Evolutionary conservation across 208 protist genomes (phyloP), one percentile per base, ranked within the genome.

Genomic region (Tritrichomonas musculus): DNA sequence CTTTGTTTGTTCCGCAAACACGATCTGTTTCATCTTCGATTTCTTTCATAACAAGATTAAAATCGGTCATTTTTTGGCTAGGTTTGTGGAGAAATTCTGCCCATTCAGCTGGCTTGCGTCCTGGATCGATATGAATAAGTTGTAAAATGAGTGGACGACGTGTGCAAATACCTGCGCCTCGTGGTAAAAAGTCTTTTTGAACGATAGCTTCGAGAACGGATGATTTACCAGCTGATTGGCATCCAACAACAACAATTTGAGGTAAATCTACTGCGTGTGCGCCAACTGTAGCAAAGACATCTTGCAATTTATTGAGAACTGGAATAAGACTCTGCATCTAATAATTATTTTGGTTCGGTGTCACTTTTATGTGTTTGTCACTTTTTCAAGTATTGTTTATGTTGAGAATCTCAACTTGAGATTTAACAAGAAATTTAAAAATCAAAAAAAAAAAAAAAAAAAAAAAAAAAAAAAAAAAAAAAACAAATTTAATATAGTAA

Each of bases 141-240:
- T 99, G 98, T 44, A 99, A 96, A 27, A 99, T 97, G 2, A 99
- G 96, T 11, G 99, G 99, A 93, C 99, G 97, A 57, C 99, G 96
- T 0, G 99, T 99, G 72, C 99, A 98, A 93, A 99, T 99, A 72
- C 98, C 99, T 47, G 97, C 97, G n/a, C 98, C 98, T 94, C 99
- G 97, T 13, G 99, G 99, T 17, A 99, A 95, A 93, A 99, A 99
- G 94, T 99, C 99, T 92, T 97, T 96, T 0, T 98, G 98, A 0
- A 99, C 98, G 84, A 99, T 97, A 80, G 97, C 97, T 96, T 99
- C 99, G 27, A 99, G 96, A 57, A 99, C 99, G 1, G 94, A 95
- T 2, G 55, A 92, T 82, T 95, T 95, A 57, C 94, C 94, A 27
- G 92, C 84, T 22, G 72, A 93, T 92, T 95, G 94, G 22, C 92